Base-by-base conservation (phyloP, 352 stramenopile genomes). In the Sclerospora graminicola region DNA sequence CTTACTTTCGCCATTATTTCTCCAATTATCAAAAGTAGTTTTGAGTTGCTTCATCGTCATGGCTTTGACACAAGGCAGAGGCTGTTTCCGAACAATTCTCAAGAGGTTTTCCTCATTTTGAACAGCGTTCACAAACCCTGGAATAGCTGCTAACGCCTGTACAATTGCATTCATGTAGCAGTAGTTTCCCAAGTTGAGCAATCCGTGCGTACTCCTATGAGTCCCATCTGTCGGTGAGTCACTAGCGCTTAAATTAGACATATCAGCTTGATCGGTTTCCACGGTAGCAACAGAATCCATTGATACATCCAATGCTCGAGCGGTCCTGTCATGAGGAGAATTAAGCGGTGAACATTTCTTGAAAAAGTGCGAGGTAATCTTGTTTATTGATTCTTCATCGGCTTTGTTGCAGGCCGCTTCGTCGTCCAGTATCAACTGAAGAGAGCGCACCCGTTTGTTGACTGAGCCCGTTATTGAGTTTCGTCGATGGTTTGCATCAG, bases 111-210 rank as follows among this genome's bases (percentile, higher is more conserved):
- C 74, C 32, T 82, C 62, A 8, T 78, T 60, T 42, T 73, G 55
- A 11, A 85, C 29, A 37, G 54, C 54, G 5, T 48, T 43, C 8
- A 73, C 49, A 41, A 94, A 94, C 5, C 68, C 75, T 16, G 77
- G 74, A 24, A 94, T 40, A n/a, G 65, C 63, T 10, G 79, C 65
- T 10, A 94, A 48, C 2, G 82, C 69, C 39, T 94, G 82, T 8
- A 98, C 48, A 16, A 97, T 97, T 9, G 84, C 82, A 58, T 98
- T 98, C 71, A 98, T 92, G 53, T 94, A 94, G 59, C 82, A 94
- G 45, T 84, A 90, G 48, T 94, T 90, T 41, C 94, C 94, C 11
- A 98, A 59, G 55, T 98, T 98, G 14, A 96, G 51, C 14, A 98
- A 64, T n/a, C 94, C 94, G 27, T 89, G 81, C 0, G 63, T 75